Base-by-base conservation (phyloP, 768 basidiomycete genomes). In the Auriscalpium vulgare region DNA sequence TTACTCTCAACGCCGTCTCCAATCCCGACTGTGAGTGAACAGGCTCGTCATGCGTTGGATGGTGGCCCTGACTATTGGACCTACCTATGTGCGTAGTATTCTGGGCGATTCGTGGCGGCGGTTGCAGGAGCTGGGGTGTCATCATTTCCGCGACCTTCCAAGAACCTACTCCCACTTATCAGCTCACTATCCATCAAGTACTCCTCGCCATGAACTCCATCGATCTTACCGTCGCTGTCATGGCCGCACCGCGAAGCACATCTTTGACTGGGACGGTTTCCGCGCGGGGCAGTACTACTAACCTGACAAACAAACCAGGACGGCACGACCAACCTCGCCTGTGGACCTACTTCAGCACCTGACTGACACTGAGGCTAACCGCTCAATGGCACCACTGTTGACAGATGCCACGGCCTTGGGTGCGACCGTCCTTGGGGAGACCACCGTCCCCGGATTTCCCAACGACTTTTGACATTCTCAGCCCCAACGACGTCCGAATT, bases 91-190 rank as follows among this genome's bases (percentile, higher is more conserved):
- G 29, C 7, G 29, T 4, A 29, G 29, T 29, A 29, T 29, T 29
- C 29, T 29, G 29, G 29, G 29, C 29, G 29, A 29, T 29, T 19
- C 58, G 62, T 5, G 62, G 62, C 13, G 60, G 54, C 4, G 56
- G 59, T n/a, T 6, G 57, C 53, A 10, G 73, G 73, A 70, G 66
- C 37, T 75, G 70, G 72, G 73, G 71, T 19, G 66, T 73, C 17
- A 66, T 74, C 38, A 61, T 72, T 29, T 68, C 69, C 17, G 69
- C 70, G 0, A 74, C 72, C 6, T 61, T 74, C 63, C n/a, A n/a
- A 64, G 61, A 19, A 70, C 71, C 0, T 70, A 60, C 64, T n/a
- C 70, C 72, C 7, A 70, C 66, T 29, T 72, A 73, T 58, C 63
- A 68, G 29, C 63, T 50, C 10, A 62, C 68, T 17, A 10, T 63